Evolutionary conservation across 768 basidiomycete genomes (phyloP).

Genomic region (Sistotremastrum niveocremeum): DNA sequence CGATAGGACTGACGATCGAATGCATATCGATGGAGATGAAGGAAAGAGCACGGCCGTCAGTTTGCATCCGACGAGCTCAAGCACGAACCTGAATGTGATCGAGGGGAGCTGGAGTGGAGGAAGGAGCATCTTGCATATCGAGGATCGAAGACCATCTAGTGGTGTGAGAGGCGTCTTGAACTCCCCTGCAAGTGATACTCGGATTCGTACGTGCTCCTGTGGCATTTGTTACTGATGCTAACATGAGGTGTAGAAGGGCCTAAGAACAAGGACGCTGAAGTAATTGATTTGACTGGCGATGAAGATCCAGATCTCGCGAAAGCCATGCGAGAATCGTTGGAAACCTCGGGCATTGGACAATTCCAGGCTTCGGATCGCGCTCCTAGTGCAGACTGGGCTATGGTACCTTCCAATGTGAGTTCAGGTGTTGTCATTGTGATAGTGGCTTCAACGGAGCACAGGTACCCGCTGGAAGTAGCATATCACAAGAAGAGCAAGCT

Average conservation of each 20-base stretch:
- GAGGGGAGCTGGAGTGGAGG: no score
- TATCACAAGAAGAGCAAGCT: conserved; percentile 38
- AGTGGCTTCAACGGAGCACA: conserved; percentile 19
- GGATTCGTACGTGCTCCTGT: no score
- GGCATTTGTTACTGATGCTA: no score
- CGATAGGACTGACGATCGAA: no score
- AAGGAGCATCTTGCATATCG: no score
- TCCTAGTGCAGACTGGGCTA: conserved; percentile 53
- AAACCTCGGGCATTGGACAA: conserved; percentile 15
- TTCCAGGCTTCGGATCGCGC: conserved; percentile 26
- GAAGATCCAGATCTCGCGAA: conserved; percentile 33
- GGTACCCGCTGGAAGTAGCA: conserved; percentile 19
- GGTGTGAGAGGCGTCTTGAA: no score
- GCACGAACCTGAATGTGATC: no score
- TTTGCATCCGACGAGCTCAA: no score
- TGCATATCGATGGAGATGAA: no score
- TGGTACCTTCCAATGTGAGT: conserved; percentile 55
- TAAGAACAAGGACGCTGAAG: conserved; percentile 13
- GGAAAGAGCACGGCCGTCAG: no score
- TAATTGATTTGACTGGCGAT: conserved; percentile 51
- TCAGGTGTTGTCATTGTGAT: conserved; percentile 1
- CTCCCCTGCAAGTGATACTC: no score
- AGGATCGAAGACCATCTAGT: no score
- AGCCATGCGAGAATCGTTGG: conserved; percentile 42
- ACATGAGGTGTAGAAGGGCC: not conserved